Conservation (phyloP, 1,284 basidiomycete genomes). For the Boletus semigastroideus region DNA sequence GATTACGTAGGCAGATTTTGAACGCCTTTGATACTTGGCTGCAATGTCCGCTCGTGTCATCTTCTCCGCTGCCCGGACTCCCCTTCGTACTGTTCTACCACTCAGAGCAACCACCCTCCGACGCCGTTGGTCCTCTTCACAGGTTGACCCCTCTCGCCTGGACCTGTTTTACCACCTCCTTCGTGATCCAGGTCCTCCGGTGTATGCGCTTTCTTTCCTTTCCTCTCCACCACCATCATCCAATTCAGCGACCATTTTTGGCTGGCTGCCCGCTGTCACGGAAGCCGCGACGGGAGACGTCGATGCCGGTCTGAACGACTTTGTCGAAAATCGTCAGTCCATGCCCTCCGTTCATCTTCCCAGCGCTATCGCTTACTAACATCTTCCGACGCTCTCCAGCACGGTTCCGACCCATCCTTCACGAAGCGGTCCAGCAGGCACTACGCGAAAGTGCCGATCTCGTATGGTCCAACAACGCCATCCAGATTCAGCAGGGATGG, state of each 20-base stretch:
- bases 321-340: constrained; percentile 62
- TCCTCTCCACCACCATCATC: constrained; percentile 41
- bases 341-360: background rate
- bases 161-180: constrained; percentile 71
- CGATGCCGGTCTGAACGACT: constrained; percentile 63
- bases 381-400: constrained; percentile 37
- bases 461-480: constrained; percentile 61
- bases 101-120: constrained; percentile 4
- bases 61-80: background rate
- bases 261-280: constrained; percentile 64
- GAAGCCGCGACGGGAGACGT: constrained; percentile 26
- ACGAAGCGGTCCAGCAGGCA: constrained; percentile 54
- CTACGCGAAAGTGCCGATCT: constrained; percentile 61
- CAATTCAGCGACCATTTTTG: constrained; percentile 56
- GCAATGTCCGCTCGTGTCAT: constrained; percentile 10
- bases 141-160: constrained; percentile 53
- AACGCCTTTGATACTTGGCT: background rate
- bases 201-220: constrained; percentile 67
- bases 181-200: constrained; percentile 46
- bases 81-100: background rate
- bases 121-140: constrained; percentile 19
- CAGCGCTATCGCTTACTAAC: background rate
- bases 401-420: constrained; percentile 56
- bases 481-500: constrained; percentile 70
- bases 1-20: background rate